These are phyloP conservation scores for Pugionium dolabratum DNA, from an alignment of 345 rosid genomes.

Conservation along the genomic window DNA sequence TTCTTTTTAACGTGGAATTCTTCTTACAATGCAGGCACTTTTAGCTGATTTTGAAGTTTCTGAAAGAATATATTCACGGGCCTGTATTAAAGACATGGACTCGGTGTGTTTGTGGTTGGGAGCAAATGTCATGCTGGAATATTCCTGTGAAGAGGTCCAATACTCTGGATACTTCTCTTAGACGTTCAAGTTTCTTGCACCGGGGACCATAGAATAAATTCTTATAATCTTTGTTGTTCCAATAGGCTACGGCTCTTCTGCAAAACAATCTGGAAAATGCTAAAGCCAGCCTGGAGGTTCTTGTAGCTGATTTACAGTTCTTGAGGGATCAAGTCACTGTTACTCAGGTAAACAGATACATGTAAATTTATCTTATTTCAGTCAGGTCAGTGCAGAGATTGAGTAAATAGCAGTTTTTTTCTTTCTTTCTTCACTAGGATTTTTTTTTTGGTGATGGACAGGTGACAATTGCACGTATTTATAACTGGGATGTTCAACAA, in stretches of 20 bases:
- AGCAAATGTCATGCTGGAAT: constrained; percentile 97
- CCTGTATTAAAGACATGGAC: constrained; percentile 65
- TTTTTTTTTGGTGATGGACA: constrained; percentile 32
- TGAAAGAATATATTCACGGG: constrained; percentile 90
- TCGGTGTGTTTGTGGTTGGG: constrained; percentile 93
- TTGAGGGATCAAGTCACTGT: constrained; percentile 94
- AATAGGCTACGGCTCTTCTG: constrained; percentile 73
- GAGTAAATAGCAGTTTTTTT: not conserved
- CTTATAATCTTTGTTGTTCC: constrained; percentile 24
- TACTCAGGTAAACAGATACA: constrained; percentile 64
- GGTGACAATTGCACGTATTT: constrained; percentile 87
- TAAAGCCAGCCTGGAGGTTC: constrained; percentile 92
- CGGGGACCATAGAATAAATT: constrained; percentile 37
- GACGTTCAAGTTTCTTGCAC: constrained; percentile 3
- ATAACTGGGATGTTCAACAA: constrained; percentile 94
- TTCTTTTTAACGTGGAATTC: constrained; percentile 6
- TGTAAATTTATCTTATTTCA: not conserved
- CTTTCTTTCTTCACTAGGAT: not conserved
- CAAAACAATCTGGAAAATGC: constrained; percentile 89
- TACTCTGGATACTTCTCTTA: constrained; percentile 27
- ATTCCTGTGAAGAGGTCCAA: constrained; percentile 80
- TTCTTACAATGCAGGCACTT: constrained; percentile 51
- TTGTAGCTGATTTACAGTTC: constrained; percentile 81
- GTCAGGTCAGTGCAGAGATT: constrained; percentile 6
- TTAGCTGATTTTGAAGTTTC: constrained; percentile 90